A percentile compares a stretch with the other conserved stretches of the same genome.
These are phyloP conservation scores for Cenococcum geophilum DNA, from an alignment of 495 filamentous ascomycete species.

Conservation along the genomic window DNA sequence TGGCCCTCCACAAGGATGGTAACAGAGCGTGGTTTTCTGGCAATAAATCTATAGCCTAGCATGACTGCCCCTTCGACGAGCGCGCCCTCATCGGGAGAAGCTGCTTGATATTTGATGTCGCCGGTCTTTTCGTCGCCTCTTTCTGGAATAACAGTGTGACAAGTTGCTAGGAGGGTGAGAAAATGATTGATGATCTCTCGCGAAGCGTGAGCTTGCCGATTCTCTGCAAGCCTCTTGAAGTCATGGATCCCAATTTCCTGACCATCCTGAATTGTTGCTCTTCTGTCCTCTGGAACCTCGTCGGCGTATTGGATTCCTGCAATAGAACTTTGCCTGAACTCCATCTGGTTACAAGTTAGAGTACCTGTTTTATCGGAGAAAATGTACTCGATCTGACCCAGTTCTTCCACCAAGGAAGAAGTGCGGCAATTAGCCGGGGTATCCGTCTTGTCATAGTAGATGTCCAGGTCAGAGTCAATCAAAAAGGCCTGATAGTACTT, in stretches of 20 bases:
- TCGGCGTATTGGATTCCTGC: slow-evolving; percentile 90
- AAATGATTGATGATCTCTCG: slow-evolving; percentile 79
- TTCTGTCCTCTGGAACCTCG: slow-evolving; percentile 85
- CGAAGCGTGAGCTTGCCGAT: slow-evolving; percentile 63
- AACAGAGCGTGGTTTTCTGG: slow-evolving; percentile 81
- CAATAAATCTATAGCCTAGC: slow-evolving; percentile 83
- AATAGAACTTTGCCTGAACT: slow-evolving; percentile 92
- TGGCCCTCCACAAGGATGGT: slow-evolving; percentile 67
- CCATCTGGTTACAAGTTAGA: slow-evolving; percentile 98
- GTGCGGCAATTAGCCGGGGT: slow-evolving; percentile 94
- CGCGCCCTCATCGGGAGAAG: slow-evolving; percentile 95
- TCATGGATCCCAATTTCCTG: slow-evolving; percentile 78
- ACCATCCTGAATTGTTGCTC: slow-evolving; percentile 68
- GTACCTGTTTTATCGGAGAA: slow-evolving; percentile 99
- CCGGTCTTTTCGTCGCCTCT: slow-evolving; percentile 64
- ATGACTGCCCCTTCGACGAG: slow-evolving; percentile 84
- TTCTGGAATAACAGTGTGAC: slow-evolving; percentile 98
- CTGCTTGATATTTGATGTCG: slow-evolving; percentile 93
- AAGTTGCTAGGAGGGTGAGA: slow-evolving; percentile 78
- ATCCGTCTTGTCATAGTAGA: slow-evolving; percentile 93
- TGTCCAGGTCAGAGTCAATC: slow-evolving; percentile 95
- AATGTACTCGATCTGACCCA: slow-evolving; percentile 97
- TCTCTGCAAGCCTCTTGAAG: slow-evolving; percentile 69
- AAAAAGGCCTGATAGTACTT: slow-evolving; percentile 97
- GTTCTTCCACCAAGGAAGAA: slow-evolving; percentile 91